Conservation (phyloP, 2,329 filamentous ascomycete genomes). For the Penicillium sp. region DNA sequence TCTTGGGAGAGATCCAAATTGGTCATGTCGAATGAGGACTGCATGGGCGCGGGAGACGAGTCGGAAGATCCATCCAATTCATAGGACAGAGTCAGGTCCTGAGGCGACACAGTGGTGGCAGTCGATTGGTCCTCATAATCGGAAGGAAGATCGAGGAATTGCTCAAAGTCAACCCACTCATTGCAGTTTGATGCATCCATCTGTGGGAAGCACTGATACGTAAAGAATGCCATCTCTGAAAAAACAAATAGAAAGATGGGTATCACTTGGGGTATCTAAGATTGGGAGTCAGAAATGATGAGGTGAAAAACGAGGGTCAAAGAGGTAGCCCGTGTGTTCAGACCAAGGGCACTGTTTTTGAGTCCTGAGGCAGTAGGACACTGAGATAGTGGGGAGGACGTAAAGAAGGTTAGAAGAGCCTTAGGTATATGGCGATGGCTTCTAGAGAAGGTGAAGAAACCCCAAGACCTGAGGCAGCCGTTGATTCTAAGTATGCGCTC, state of each 20-base stretch:
- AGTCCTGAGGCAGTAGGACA: conserved; percentile 4
- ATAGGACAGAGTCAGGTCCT: conserved; percentile 28
- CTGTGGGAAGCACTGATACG: conserved; percentile 27
- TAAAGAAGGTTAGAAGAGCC: conserved; percentile 2
- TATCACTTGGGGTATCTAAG: conserved; percentile 9
- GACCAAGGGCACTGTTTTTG: background rate
- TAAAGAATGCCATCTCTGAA: conserved; percentile 26
- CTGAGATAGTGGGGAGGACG: background rate
- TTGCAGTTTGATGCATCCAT: conserved; percentile 22
- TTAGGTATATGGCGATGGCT: conserved; percentile 1
- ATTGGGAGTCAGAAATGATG: background rate
- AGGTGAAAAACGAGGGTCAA: background rate
- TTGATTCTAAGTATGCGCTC: conserved; percentile 10
- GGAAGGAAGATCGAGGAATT: conserved; percentile 32
- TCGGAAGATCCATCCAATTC: conserved; percentile 25
- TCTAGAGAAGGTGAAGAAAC: conserved; percentile 16
- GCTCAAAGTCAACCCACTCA: conserved; percentile 36
- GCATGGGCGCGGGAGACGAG: conserved; percentile 19
- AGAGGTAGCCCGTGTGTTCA: background rate
- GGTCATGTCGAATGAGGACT: conserved; percentile 25
- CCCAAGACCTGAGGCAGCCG: conserved; percentile 20
- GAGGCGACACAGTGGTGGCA: conserved; percentile 31
- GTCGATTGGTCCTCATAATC: conserved; percentile 30
- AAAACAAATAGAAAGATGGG: conserved; percentile 3
- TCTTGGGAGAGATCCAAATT: conserved; percentile 22